Evolutionary conservation across 352 stramenopile species (phyloP), one percentile per base, ranked within the genome.

Genomic region (Phytophthora quininea): DNA sequence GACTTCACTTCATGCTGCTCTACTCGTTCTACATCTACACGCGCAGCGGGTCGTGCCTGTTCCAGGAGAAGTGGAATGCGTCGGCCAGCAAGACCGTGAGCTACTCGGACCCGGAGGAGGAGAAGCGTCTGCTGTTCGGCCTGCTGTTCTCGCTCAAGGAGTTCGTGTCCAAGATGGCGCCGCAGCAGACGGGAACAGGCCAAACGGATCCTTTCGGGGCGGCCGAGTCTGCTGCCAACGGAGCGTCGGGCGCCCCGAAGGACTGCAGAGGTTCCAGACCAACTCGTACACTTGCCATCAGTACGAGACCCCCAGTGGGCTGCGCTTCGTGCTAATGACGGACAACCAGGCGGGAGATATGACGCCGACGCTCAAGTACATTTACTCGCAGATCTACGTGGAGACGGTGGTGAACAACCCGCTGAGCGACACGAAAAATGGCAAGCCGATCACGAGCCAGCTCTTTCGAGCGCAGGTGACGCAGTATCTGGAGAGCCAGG

Each of bases 11-110:
- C 24, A 5, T 38, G 11, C 31, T 94, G 89, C 96, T 98, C 74
- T 98, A 86, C 90, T 96, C 92, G 62, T 86, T 98, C 40, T 96
- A 95, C 74, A 96, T 97, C 76, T 98, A 97, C 83, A 94, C 93
- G 67, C 88, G 92, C 42, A 84, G 72, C 37, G 91, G 92, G 35
- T 78, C 86, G 62, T 97, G 92, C 73, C 74, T 98, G 58, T 97
- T 93, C 76, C 89, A 97, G 60, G 82, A 96, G 71, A 96, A 97
- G 64, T 98, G 92, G 92, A 86, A 91, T 53, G 61, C 73, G 27
- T 53, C 77, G 7, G 79, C 67, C 50, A 80, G 72, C 54, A 95
- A 83, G 68, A 82, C 71, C 15, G 80, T 90, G 59, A 93, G 71
- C 62, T 92, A 93, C 55, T 76, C 74, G 10, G 90, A 97, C 52